Evolutionary conservation across 169 alveolate genomes (phyloP), one percentile per base, ranked within the genome.

Genomic region (Cryptosporidium sp.): DNA sequence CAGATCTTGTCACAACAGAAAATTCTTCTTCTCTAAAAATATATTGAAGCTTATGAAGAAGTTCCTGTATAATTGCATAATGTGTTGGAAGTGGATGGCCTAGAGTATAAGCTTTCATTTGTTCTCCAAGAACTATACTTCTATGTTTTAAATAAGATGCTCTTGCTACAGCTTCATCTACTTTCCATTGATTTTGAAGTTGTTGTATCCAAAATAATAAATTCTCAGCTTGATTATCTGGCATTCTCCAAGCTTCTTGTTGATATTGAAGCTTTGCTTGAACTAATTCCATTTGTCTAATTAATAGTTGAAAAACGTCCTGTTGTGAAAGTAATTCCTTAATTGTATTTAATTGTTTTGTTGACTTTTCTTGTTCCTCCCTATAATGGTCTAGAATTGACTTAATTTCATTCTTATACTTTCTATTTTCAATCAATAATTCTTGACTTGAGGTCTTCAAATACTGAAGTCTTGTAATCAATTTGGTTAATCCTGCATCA

Each of bases 161-260:
- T 62, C 89, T 80, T 9, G 89, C 89, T 26, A 80, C 89, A 18
- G 89, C 89, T 26, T 80, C 89, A 65, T 80, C 89, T 31, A 80
- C 89, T 48, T 80, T 80, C 89, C 89, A 80, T 45, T 80, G 89
- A 45, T 80, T 80, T 26, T 80, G 89, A 14, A 80, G 68, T 14
- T 80, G 89, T 33, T 80, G 89, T 45, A 80, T 80, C 89, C 89
- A 80, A 62, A 80, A 80, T 16, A 80, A 33, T 44, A 80, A 44
- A 29, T 80, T 80, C 44, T 80, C 89, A 26, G 89, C 89, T 39
- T 80, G 89, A 80, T 60, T 80, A 29, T 80, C 89, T 21, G 89
- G 89, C 89, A 80, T 80, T 33, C 70, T 80, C 89, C 89, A 80
- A 21, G 89, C 89, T 48, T 80, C 89, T 14, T 80, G 80, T 48